Percentiles rank a stretch among this genome's conserved stretches.
Evolutionary conservation across 2,329 filamentous ascomycete genomes (phyloP).

Genomic region (Fusarium fracticaudum): DNA sequence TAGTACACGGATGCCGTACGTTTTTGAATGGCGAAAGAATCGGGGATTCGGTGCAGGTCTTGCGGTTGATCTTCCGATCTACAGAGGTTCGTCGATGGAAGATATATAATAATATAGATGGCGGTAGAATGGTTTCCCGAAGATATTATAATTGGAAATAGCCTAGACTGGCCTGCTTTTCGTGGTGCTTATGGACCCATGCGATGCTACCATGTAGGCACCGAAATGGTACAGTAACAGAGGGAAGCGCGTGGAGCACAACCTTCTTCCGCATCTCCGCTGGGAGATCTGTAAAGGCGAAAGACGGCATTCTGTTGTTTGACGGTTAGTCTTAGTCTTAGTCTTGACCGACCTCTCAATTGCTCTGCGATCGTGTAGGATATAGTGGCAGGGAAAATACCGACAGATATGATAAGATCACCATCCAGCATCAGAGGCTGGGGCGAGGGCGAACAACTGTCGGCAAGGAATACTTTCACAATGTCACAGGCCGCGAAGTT

Average conservation of each 20-base stretch:
- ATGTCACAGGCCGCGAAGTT: not conserved
- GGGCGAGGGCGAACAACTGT: no score
- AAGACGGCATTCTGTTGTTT: no score
- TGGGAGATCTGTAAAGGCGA: not conserved
- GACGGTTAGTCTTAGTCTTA: no score
- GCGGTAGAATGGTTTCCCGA: not conserved
- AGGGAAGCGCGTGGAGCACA: fast-evolving
- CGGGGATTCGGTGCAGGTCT: not conserved
- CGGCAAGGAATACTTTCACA: not conserved
- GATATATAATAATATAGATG: not conserved
- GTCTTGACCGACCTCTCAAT: not conserved
- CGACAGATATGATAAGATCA: not conserved
- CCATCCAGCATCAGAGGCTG: not conserved
- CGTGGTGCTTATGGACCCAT: no score
- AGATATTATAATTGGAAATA: not conserved
- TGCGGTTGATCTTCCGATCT: not conserved
- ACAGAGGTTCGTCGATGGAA: not conserved
- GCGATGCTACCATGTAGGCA: fast-evolving
- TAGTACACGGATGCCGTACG: not conserved
- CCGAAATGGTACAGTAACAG: fast-evolving
- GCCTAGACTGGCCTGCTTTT: not conserved
- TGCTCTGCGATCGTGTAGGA: not conserved
- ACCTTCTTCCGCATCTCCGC: not conserved
- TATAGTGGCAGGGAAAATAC: not conserved
- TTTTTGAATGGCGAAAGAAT: not conserved